Evolutionary conservation across 179 eudicot genomes (phyloP), one percentile per base, ranked within the genome.

Genomic region (Vitellaria paradoxa): DNA sequence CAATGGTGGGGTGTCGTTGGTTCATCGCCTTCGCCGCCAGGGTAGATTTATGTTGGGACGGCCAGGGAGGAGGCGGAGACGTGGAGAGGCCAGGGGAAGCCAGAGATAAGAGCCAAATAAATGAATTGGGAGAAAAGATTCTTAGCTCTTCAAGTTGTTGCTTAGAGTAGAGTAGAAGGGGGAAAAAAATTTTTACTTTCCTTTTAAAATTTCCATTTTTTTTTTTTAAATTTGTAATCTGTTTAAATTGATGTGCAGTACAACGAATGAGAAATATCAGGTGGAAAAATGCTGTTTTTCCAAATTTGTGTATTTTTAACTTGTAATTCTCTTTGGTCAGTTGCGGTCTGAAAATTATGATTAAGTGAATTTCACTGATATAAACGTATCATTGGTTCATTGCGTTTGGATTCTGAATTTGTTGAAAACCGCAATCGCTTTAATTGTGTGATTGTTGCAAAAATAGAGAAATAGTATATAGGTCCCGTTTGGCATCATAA

Each of bases 11-110:
- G 68, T 74, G 8, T 82, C 88, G 0, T 64, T 85, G 47, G 74
- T 57, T 65, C 65, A 74, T 10, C 83, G 86, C 13, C 78, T 85
- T 13, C 81, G 82, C 10, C 82, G 81, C 65, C 81, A 86, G 20
- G 86, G 86, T 20, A 84, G 91, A 52, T 78, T 81, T 56, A 46
- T 84, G 65, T 77, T 84, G 81, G 86, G 91, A 11, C 83, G 81
- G 50, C 81, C 87, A 0, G 87, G 80, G 46, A 82, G 91, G 84
- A 78, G 88, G 74, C 69, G 84, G 61, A 74, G 87, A 62, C 78
- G 68, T 13, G 74, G 87, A 56, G 85, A 74, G 65, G 76, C 81
- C 20, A 57, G 62, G 26, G 72, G 80, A 37, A 78, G 77, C 9
- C 60, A 55, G 63, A 49, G 79, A 63, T 82, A 74, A 24, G 30